These are phyloP conservation scores for Aaosphaeria pasadenensis DNA, from an alignment of 2,329 filamentous ascomycete species.

Conservation along the genomic window DNA sequence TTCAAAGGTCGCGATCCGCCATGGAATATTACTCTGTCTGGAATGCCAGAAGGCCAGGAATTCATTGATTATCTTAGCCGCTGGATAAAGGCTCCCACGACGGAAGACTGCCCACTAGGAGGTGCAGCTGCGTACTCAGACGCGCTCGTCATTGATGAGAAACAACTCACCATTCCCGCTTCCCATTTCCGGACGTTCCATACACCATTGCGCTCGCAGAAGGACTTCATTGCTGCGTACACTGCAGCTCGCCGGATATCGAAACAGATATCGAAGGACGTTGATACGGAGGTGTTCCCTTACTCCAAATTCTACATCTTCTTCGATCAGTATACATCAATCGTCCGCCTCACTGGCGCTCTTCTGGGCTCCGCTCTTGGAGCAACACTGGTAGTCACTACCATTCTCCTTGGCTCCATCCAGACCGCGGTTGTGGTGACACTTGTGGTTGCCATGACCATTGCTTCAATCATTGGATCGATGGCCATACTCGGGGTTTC, in stretches of 20 bases:
- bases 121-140: constrained; percentile 84
- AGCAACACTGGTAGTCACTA: constrained; percentile 79
- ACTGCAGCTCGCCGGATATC: constrained; percentile 85
- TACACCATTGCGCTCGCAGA: constrained; percentile 79
- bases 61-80: constrained; percentile 82
- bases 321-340: constrained; percentile 93
- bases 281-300: constrained; percentile 82
- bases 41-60: constrained; percentile 92
- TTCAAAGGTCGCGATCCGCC: constrained; percentile 73
- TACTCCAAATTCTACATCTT: constrained; percentile 99
- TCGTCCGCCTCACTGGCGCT: constrained; percentile 73
- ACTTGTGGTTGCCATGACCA: constrained; percentile 85
- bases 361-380: constrained; percentile 80
- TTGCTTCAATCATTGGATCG: constrained; percentile 89
- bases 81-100: constrained; percentile 78
- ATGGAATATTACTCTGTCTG: constrained; percentile 85
- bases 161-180: constrained; percentile 67
- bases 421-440: constrained; percentile 80
- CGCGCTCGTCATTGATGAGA: constrained; percentile 73
- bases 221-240: constrained; percentile 91
- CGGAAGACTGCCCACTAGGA: constrained; percentile 80
- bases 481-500: constrained; percentile 90
- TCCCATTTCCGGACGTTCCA: constrained; percentile 92
- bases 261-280: constrained; percentile 66
- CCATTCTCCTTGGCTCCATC: constrained; percentile 77